Percentiles rank a stretch among this genome's conserved stretches.
These are phyloP conservation scores for Monsonia emarginata DNA, from an alignment of 441 rosid genomes.

Conservation along the genomic window DNA sequence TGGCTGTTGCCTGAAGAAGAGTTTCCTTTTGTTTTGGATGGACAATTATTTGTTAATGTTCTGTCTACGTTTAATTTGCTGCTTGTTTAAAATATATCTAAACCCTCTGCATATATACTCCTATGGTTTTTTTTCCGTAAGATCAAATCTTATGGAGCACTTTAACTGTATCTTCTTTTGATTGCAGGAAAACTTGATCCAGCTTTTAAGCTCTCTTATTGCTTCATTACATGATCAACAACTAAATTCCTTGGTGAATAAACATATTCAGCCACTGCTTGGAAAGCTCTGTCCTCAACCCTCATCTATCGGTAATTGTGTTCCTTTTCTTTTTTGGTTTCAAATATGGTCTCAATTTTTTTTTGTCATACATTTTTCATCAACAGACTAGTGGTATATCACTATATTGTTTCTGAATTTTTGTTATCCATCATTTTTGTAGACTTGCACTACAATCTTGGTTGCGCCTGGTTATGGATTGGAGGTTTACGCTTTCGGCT, in stretches of 20 bases:
- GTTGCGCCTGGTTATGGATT: slow-evolving; percentile 61
- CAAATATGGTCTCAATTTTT: neutral
- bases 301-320: slow-evolving; percentile 38
- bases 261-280: slow-evolving; percentile 51
- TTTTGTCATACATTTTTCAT: neutral
- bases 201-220: slow-evolving; percentile 41
- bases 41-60: neutral
- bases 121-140: too few species aligned
- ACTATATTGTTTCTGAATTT: neutral
- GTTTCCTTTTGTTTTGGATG: neutral
- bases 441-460: slow-evolving; percentile 48
- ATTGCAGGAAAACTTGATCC: slow-evolving; percentile 34
- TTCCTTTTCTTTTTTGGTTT: neutral
- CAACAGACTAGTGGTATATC: too few species aligned
- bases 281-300: slow-evolving; percentile 40
- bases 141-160: neutral
- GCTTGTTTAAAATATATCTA: neutral
- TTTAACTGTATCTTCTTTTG: slow-evolving; percentile 11
- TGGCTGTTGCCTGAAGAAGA: neutral
- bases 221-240: slow-evolving; percentile 52
- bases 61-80: neutral
- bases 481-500: slow-evolving; percentile 72
- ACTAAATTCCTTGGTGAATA: slow-evolving; percentile 38
- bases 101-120: neutral
- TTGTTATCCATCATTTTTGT: slow-evolving; percentile 10